These are phyloP conservation scores for Sugiyamaella xylanicola DNA, from an alignment of 1,139 yeast species.

Conservation along the genomic window DNA sequence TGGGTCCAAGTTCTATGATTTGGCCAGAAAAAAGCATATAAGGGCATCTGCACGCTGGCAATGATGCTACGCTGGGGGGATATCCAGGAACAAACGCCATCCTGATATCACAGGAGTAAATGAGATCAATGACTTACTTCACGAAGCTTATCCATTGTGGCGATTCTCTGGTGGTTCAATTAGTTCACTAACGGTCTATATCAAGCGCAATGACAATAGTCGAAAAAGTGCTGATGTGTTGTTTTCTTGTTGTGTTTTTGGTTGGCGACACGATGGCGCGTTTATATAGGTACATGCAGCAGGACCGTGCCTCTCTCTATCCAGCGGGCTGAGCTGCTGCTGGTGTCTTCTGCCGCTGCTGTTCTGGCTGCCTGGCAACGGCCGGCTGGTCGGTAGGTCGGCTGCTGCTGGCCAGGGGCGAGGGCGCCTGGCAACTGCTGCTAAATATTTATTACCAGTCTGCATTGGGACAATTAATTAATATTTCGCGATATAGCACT, in stretches of 20 bases:
- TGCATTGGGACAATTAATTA: neutral
- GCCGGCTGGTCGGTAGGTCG: neutral
- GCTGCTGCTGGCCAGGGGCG: neutral
- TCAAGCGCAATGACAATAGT: neutral
- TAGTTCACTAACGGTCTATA: neutral
- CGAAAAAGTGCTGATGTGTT: conserved; percentile 12
- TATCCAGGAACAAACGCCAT: no score
- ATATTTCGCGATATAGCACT: neutral
- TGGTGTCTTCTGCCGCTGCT: no score
- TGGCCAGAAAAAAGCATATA: no score
- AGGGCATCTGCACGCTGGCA: no score
- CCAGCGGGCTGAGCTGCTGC: no score
- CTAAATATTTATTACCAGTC: no score
- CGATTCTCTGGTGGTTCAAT: neutral
- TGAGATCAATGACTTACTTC: conserved; percentile 6
- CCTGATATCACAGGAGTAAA: no score
- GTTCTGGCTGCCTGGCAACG: neutral
- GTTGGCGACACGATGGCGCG: conserved; percentile 15
- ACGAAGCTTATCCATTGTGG: conserved; percentile 14
- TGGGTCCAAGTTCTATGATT: neutral
- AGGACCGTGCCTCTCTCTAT: neutral
- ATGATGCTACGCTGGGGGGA: no score
- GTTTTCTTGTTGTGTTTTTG: conserved; percentile 3
- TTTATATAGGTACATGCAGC: conserved; percentile 1
- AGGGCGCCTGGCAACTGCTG: neutral